A percentile compares a stretch with the other conserved stretches of the same genome.
Evolutionary conservation across 352 stramenopile species (phyloP).

Genomic region (Pseudoperonospora humuli): DNA sequence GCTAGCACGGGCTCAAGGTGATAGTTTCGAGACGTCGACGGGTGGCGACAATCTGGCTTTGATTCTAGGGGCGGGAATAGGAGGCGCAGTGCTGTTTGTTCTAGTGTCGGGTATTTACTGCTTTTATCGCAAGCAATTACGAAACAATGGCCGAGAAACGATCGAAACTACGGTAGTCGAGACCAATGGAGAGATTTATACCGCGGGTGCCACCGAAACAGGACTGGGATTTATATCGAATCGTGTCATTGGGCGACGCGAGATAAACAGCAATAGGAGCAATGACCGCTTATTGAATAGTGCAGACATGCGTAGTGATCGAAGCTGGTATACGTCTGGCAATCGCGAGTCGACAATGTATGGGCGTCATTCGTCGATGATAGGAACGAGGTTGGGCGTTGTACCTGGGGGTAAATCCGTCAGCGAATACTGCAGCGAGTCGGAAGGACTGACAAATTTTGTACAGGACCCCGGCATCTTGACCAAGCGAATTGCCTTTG

Average conservation of each 20-base stretch:
- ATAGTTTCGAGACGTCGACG: not conserved
- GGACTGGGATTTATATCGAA: conserved; percentile 14
- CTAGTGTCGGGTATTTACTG: conserved; percentile 10
- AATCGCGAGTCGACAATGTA: conserved; percentile 15
- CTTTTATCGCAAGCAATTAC: conserved; percentile 17
- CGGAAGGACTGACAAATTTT: conserved; percentile 39
- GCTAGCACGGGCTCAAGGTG: too few relatives aligned
- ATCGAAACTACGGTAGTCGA: conserved; percentile 7
- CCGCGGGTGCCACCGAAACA: conserved; percentile 1
- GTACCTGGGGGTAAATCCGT: conserved; percentile 31
- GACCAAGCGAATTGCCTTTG: conserved; percentile 47
- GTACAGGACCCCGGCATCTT: conserved; percentile 42
- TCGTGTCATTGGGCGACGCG: conserved; percentile 10
- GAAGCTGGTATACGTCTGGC: conserved; percentile 24
- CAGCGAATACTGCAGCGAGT: conserved; percentile 59
- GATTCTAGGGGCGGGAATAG: conserved; percentile 11
- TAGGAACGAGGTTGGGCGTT: conserved; percentile 19
- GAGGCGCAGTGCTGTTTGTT: conserved; percentile 10
- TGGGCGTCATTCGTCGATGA: conserved; percentile 23
- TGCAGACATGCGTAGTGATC: conserved; percentile 13
- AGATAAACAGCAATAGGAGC: conserved; percentile 16
- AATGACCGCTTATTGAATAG: conserved; percentile 15
- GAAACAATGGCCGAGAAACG: not conserved
- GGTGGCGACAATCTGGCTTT: conserved; percentile 4
- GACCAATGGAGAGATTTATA: conserved; percentile 2